Conservation (phyloP, 805 yeast species). For the Jamesozyma hellenica region DNA sequence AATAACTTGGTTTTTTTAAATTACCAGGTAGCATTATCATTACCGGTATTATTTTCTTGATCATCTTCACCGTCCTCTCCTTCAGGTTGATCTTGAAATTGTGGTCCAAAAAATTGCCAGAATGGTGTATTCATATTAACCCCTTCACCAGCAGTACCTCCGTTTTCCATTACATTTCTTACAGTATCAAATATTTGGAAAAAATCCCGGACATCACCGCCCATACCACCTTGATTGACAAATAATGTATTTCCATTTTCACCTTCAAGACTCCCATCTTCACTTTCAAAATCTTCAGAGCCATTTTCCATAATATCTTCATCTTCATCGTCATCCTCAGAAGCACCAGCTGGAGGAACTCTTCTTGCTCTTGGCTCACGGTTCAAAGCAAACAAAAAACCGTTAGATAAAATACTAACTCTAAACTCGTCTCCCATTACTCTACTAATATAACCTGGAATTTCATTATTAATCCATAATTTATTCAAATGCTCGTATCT, state of each 20-base stretch:
- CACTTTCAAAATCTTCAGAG: constrained; percentile 10
- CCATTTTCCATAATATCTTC: constrained; percentile 19
- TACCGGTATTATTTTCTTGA: constrained; percentile 1
- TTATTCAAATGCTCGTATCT: constrained; percentile 50
- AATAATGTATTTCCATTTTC: constrained; percentile 3
- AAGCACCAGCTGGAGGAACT: constrained; percentile 8
- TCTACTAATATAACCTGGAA: constrained; percentile 39
- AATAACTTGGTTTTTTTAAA: neutral
- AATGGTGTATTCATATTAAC: constrained; percentile 15
- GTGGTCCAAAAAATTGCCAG: constrained; percentile 17
- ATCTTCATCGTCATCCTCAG: constrained; percentile 13
- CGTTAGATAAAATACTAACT: constrained; percentile 21
- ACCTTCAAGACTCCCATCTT: constrained; percentile 7
- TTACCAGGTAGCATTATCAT: constrained; percentile 1
- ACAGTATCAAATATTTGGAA: constrained; percentile 21
- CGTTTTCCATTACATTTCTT: constrained; percentile 15
- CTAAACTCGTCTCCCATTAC: constrained; percentile 29
- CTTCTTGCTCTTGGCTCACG: constrained; percentile 19
- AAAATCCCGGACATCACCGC: constrained; percentile 20
- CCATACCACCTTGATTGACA: constrained; percentile 10
- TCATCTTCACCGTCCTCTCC: constrained; percentile 6
- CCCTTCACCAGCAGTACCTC: constrained; percentile 11
- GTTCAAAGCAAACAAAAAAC: constrained; percentile 20
- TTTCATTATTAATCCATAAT: constrained; percentile 52
- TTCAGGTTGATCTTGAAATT: constrained; percentile 9